These are phyloP conservation scores for Rugiboletus extremiorientalis DNA, from an alignment of 1,284 basidiomycete species.

Conservation along the genomic window DNA sequence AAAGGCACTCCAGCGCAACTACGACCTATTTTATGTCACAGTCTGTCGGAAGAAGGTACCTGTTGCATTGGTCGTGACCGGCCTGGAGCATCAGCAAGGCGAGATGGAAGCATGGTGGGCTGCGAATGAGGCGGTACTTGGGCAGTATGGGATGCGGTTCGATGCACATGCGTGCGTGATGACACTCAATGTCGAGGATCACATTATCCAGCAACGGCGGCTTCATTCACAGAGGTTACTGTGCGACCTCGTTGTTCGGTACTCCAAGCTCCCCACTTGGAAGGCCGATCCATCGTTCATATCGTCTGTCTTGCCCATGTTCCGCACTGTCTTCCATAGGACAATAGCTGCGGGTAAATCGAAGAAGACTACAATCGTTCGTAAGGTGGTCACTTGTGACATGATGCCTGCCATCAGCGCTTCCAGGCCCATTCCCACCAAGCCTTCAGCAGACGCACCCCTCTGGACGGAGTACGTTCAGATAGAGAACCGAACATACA, in stretches of 20 bases:
- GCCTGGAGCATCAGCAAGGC: not conserved
- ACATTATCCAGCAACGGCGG: not conserved
- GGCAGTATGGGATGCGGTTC: not conserved
- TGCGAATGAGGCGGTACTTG: not conserved
- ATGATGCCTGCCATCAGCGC: not conserved
- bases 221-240: not conserved
- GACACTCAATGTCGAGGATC: not conserved
- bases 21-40: slow-evolving; percentile 11
- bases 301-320: not conserved
- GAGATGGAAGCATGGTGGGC: not conserved
- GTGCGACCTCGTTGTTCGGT: not conserved
- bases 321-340: not conserved
- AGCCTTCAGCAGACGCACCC: no score
- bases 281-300: not conserved
- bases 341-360: no score
- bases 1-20: slow-evolving; percentile 5
- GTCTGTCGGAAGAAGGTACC: slow-evolving; percentile 16
- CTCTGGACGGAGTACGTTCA: no score
- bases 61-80: slow-evolving; percentile 15
- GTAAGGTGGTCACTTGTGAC: not conserved
- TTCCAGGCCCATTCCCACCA: no score
- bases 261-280: not conserved
- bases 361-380: not conserved
- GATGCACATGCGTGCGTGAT: not conserved
- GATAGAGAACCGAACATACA: no score